These are phyloP conservation scores for Primulina eburnea DNA, from an alignment of 257 asterid genomes.

Conservation along the genomic window DNA sequence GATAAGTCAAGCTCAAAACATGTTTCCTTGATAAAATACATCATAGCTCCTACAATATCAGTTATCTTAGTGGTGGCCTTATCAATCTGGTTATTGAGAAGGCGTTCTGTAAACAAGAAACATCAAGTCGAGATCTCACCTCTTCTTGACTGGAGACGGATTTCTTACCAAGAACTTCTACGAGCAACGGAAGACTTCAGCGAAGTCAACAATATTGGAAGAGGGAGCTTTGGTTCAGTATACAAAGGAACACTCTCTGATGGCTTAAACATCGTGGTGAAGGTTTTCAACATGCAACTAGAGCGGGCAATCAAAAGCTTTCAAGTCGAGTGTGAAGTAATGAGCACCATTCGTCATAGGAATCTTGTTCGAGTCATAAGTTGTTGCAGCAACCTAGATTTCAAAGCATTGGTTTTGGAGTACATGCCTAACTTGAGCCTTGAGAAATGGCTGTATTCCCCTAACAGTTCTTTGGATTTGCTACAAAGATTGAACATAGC, in stretches of 20 bases:
- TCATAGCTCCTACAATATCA: background rate
- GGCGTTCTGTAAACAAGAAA: background rate
- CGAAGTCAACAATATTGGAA: background rate
- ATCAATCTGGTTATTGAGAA: background rate
- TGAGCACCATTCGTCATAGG: conserved; percentile 18
- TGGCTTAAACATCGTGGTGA: background rate
- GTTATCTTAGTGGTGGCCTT: background rate
- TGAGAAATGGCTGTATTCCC: conserved; percentile 18
- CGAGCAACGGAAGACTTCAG: conserved; percentile 6
- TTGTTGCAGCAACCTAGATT: conserved; percentile 18
- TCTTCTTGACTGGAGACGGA: conserved; percentile 4
- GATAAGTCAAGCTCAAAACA: background rate
- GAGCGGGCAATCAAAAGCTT: conserved; percentile 11
- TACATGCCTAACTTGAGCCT: conserved; percentile 11
- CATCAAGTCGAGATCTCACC: background rate
- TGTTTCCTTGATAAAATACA: background rate
- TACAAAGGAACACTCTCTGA: background rate
- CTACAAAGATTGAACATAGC: conserved; percentile 1
- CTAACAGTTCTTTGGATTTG: conserved; percentile 4
- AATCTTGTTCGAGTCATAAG: conserved; percentile 12
- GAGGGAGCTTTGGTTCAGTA: background rate
- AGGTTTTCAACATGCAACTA: conserved; percentile 14
- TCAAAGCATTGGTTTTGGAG: conserved; percentile 16
- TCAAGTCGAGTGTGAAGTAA: background rate
- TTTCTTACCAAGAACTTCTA: conserved; percentile 14